Conservation (phyloP, 208 protist species). For the Tritrichomonas musculus region DNA sequence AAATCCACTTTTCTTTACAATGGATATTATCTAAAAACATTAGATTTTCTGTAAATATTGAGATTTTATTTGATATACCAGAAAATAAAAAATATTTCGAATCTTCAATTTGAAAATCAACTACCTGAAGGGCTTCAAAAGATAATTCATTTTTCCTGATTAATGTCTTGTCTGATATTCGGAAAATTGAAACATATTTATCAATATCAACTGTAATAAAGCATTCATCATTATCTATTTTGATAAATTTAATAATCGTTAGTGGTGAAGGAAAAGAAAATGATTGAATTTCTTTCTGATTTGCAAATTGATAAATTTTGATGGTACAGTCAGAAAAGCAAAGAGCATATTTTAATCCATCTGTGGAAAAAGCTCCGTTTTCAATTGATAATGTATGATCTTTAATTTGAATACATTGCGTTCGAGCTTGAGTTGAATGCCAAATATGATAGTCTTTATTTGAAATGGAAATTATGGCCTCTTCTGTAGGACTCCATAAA, state of each 20-base stretch:
- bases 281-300: neutral
- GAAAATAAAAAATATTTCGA: neutral
- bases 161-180: neutral
- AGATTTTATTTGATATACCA: neutral
- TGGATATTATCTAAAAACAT: neutral
- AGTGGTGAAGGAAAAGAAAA: neutral
- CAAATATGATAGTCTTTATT: neutral
- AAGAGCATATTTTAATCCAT: neutral
- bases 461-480: neutral
- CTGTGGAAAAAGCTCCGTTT: neutral
- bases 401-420: neutral
- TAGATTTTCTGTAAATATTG: neutral
- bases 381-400: neutral
- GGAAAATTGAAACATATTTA: neutral
- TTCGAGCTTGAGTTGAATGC: neutral
- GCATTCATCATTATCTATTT: neutral
- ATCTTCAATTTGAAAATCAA: neutral
- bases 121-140: neutral
- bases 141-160: neutral
- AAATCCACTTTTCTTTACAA: neutral
- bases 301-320: neutral
- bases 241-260: neutral
- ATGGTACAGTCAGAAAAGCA: neutral
- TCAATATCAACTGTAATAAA: neutral
- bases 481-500: neutral